Base-by-base conservation (phyloP, 768 basidiomycete species). In the Tremella mesenterica region DNA sequence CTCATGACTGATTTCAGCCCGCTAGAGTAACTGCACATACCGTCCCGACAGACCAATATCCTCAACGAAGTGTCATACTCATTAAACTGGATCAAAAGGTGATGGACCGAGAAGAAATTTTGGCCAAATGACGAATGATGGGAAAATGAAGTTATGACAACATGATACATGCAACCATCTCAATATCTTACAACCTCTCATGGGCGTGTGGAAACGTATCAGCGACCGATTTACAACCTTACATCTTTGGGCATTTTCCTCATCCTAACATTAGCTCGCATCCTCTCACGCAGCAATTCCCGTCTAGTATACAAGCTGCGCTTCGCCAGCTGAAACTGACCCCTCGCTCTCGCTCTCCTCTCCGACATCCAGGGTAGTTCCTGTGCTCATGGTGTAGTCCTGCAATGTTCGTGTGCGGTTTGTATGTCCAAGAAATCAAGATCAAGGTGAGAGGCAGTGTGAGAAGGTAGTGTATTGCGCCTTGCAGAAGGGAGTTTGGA, bases 1-100 rank as follows among this genome's bases (percentile, higher is more conserved):
- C 20, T 25, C 8, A 2, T 10, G 18, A 33, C 49, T 52, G 53
- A 33, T 6, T 14, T 18, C 66, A 97, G 93, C 93, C 95, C 26
- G 90, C 93, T 8, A 80, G 93, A 62, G 95, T 97, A 26, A 97
- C 95, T 0, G 91, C 93, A 0, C 95, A 97, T 70, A 85, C 84
- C 53, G 93, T 95, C 0, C 86, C 91, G 4, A 88, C 81, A 0
- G 76, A 84, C 9, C 83, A 85, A 53, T 81, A 79, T 65, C 88
- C 92, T 2, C 81, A 82, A 47, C 81, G 91, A 48, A 95, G 85
- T 4, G 93, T 92, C n/a, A 91, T 99, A 53, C 81, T 99, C 49
- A 93, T 99, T 76, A 97, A 97, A 75, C 77, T 97, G 56, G 90
- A 96, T 74, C 84, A 83, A 66, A 84, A 84, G 53, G 93, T 96